Evolutionary conservation across 2,329 filamentous ascomycete species (phyloP).

Genomic region (Hypoxylon sp.): DNA sequence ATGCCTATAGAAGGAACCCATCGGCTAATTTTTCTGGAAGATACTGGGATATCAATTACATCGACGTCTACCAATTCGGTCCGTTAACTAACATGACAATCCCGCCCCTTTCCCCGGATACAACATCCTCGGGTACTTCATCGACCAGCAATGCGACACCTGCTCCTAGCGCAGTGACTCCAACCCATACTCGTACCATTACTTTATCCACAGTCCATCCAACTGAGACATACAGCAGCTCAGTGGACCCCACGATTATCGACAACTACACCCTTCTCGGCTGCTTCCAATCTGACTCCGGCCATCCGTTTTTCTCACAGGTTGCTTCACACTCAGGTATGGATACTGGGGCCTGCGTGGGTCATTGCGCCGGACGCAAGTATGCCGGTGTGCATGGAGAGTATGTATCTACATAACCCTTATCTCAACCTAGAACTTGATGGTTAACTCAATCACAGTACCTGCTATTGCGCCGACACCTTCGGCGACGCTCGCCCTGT

Average conservation of each 20-base stretch:
- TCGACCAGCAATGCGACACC: slow-evolving; percentile 25
- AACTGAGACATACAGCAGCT: slow-evolving; percentile 36
- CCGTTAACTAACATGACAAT: slow-evolving; percentile 28
- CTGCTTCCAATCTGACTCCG: slow-evolving; percentile 60
- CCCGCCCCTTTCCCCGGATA: slow-evolving; percentile 27
- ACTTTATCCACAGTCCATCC: slow-evolving; percentile 48
- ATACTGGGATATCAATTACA: slow-evolving; percentile 69
- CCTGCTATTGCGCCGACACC: slow-evolving; percentile 63
- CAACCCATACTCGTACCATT: slow-evolving; percentile 50
- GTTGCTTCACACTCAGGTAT: slow-evolving; percentile 54
- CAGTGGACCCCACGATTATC: slow-evolving; percentile 40
- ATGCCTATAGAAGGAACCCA: not conserved
- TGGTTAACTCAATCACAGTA: slow-evolving; percentile 41
- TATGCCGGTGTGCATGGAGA: slow-evolving; percentile 59
- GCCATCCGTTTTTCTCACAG: slow-evolving; percentile 57
- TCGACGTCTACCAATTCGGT: slow-evolving; percentile 61
- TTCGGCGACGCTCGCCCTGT: slow-evolving; percentile 60
- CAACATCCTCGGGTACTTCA: slow-evolving; percentile 19
- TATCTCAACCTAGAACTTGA: not conserved
- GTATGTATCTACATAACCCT: slow-evolving; percentile 41
- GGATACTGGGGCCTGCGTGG: slow-evolving; percentile 59
- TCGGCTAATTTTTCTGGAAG: slow-evolving; percentile 41
- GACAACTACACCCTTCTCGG: slow-evolving; percentile 49
- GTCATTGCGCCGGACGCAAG: slow-evolving; percentile 55
- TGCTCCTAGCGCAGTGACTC: slow-evolving; percentile 17